Percentiles rank a stretch among this genome's conserved stretches.
phyloP scores from a whole-genome alignment of 441 rosid genomes.

The Theobroma grandiflorum region DNA sequence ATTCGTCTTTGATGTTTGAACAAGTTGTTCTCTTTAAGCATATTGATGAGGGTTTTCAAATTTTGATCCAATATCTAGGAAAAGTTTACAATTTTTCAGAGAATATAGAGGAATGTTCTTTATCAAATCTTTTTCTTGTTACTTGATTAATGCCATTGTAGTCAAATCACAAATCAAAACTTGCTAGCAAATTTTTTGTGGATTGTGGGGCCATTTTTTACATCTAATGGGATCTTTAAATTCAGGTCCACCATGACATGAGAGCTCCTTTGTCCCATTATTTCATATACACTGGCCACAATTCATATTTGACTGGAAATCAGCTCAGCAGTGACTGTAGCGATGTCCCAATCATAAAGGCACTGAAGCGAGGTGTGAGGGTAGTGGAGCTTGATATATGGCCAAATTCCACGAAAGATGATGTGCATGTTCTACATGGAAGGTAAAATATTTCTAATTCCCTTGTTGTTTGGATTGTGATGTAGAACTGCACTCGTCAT shows the following conservation, averaged over 20 bases:
- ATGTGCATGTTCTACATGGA: slow-evolving; percentile 73
- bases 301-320: slow-evolving; percentile 73
- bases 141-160: neutral
- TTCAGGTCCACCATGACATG: slow-evolving; percentile 78
- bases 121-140: neutral
- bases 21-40: neutral
- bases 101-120: neutral
- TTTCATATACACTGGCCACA: slow-evolving; percentile 75
- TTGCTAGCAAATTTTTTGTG: neutral
- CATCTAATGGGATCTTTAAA: neutral
- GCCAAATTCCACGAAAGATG: slow-evolving; percentile 60
- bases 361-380: slow-evolving; percentile 66
- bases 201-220: slow-evolving; percentile 1
- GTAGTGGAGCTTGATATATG: slow-evolving; percentile 77
- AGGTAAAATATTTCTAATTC: slow-evolving; percentile 41
- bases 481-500: neutral
- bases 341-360: slow-evolving; percentile 64
- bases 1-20: neutral
- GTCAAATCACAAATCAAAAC: neutral
- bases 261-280: slow-evolving; percentile 68
- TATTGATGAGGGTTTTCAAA: neutral
- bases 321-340: slow-evolving; percentile 79
- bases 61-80: neutral
- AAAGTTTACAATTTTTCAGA: neutral
- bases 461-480: no score